Evolutionary conservation across 108 stramenopile species (phyloP).

Genomic region (Phaeodactylum tricornutum): DNA sequence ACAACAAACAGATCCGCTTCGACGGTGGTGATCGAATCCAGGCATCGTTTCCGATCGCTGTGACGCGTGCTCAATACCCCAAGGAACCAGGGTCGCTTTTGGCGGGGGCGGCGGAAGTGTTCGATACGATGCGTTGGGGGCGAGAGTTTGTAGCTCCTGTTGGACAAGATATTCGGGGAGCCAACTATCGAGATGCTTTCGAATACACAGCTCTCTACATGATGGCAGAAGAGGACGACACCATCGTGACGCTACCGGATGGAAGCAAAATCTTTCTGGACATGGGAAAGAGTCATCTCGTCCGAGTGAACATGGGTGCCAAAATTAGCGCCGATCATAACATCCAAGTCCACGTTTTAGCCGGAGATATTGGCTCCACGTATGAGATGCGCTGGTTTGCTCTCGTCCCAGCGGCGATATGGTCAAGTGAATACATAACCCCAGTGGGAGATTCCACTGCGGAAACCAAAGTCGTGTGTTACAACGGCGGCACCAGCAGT

Average conservation of each 20-base stretch:
- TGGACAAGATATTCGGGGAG: constrained; percentile 1
- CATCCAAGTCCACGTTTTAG: constrained; percentile 15
- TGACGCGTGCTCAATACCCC: constrained; percentile 17
- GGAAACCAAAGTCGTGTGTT: constrained; percentile 1
- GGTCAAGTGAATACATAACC: constrained; percentile 6
- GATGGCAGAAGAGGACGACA: background rate
- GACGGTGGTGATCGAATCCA: constrained; percentile 17
- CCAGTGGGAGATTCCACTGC: constrained; percentile 13
- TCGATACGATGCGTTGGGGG: constrained; percentile 4
- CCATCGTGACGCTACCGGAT: background rate
- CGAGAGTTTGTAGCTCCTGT: constrained; percentile 9
- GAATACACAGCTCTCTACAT: background rate
- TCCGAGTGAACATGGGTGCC: no score
- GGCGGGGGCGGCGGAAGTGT: constrained; percentile 22
- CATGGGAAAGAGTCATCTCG: no score
- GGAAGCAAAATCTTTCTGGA: no score
- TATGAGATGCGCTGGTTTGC: constrained; percentile 21
- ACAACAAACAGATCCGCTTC: background rate
- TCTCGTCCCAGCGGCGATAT: constrained; percentile 6
- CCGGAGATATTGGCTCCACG: constrained; percentile 9
- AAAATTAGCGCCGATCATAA: constrained; percentile 1
- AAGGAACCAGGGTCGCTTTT: constrained; percentile 9
- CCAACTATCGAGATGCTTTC: background rate
- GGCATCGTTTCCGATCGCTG: constrained; percentile 15
- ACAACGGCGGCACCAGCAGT: no score